These are phyloP conservation scores for Pezizomycotina sp. DNA, from an alignment of 2,329 filamentous ascomycete species.

Conservation along the genomic window DNA sequence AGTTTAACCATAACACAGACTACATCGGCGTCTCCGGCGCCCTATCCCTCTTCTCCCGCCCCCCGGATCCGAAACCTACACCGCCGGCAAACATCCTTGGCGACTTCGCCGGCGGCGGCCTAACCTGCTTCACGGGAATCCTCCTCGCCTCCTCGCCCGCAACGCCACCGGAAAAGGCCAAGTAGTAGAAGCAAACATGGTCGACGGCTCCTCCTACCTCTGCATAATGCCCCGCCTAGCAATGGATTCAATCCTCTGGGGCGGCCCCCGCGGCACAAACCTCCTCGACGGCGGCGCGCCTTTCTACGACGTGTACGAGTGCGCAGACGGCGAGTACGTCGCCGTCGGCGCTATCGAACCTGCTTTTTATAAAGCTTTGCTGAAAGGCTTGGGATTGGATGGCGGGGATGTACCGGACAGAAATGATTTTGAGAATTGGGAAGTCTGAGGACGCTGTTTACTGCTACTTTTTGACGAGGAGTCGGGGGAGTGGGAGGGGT, in stretches of 20 bases:
- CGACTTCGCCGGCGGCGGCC: constrained; percentile 82
- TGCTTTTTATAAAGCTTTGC: constrained; percentile 56
- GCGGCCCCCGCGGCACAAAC: constrained; percentile 52
- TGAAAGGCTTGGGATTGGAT: constrained; percentile 49
- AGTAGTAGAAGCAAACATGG: constrained; percentile 93
- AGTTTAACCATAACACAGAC: constrained; percentile 92
- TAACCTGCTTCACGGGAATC: constrained; percentile 64
- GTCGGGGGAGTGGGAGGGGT: constrained; percentile 71
- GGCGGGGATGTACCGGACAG: constrained; percentile 36
- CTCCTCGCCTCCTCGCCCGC: constrained; percentile 60
- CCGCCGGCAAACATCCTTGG: constrained; percentile 71
- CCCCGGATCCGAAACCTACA: constrained; percentile 47
- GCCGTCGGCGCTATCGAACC: constrained; percentile 84
- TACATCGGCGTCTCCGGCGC: constrained; percentile 81
- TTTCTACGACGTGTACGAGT: constrained; percentile 81
- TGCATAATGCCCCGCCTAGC: constrained; percentile 59
- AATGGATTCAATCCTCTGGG: constrained; percentile 46
- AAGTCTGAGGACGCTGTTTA: constrained; percentile 46
- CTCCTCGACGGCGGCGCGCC: constrained; percentile 69
- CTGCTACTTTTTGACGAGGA: constrained; percentile 48
- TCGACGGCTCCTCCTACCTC: constrained; percentile 69
- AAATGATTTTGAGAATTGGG: constrained; percentile 51
- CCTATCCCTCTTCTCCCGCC: constrained; percentile 56
- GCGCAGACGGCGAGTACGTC: constrained; percentile 60
- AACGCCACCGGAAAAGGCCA: constrained; percentile 53